These are phyloP conservation scores for Leccinum longicurvipes DNA, from an alignment of 768 basidiomycete species.

Conservation along the genomic window DNA sequence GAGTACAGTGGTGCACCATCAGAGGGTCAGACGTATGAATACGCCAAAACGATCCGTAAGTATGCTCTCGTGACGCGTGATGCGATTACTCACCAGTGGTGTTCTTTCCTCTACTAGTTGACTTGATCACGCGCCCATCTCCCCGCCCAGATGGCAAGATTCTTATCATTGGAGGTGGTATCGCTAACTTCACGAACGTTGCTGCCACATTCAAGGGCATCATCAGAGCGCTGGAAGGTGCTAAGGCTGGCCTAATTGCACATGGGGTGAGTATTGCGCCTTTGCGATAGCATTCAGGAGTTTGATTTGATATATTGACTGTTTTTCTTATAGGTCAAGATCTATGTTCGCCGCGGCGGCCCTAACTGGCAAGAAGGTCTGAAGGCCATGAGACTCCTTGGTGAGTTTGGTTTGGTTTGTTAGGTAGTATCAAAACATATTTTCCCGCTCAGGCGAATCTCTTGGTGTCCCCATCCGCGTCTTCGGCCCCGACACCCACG, in stretches of 20 bases:
- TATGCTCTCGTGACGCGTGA: constrained; percentile 8
- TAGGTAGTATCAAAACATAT: not conserved
- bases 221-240: constrained; percentile 94
- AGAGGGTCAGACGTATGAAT: constrained; percentile 98
- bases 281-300: not conserved
- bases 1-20: constrained; percentile 99
- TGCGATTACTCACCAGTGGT: not conserved
- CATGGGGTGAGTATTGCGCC: constrained; percentile 19
- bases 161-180: constrained; percentile 99
- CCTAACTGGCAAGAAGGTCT: constrained; percentile 99
- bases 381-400: constrained; percentile 97
- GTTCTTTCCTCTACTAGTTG: constrained; percentile 46
- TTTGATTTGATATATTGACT: not conserved
- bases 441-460: constrained; percentile 57
- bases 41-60: constrained; percentile 95
- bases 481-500: constrained; percentile 97
- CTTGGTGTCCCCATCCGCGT: constrained; percentile 97
- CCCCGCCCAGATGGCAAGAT: constrained; percentile 89
- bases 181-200: constrained; percentile 99
- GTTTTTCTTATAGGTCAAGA: constrained; percentile 69
- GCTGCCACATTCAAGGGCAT: constrained; percentile 99
- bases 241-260: constrained; percentile 76
- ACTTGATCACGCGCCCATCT: constrained; percentile 89
- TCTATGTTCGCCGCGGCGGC: constrained; percentile 96
- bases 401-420: constrained; percentile 15